Base-by-base conservation (phyloP, 176 grass and related monocot species). In the Lolium rigidum region DNA sequence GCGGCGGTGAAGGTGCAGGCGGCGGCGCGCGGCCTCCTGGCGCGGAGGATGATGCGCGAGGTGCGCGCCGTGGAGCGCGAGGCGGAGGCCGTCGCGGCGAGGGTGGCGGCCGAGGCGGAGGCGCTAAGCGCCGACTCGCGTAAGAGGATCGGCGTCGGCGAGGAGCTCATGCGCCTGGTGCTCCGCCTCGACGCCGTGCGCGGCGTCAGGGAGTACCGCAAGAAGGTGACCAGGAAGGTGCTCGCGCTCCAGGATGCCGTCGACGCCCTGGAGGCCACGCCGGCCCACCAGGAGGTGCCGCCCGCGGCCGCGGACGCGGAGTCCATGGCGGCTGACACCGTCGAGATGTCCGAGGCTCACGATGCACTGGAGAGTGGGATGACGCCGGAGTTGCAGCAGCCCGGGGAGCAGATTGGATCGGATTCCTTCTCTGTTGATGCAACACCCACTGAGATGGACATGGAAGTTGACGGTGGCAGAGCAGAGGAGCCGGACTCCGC, bases 181-280 rank as follows among this genome's bases (percentile, higher is more conserved):
- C 72, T 98, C 2, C 82, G 80, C 2, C 80, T 98, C 1, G 91
- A 98, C 65, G 85, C 91, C 7, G 91, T 95, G 52, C 90, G 38
- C 24, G 93, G 89, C 9, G 93, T 89, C 17, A 79, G 95, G 63
- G 91, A 89, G 69, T 95, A 92, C 38, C 64, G 95, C 65, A 83
- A 63, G 74, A 83, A 70, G 85, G 95, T 98, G 65, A 81, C 89
- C 49, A 88, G 44, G 50, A 80, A 63, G 37, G 93, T 93, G 21
- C 89, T 98, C 47, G 74, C 77, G 51, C 82, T 98, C 7, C 95
- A 98, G 79, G 91, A 98, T 5, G 82, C 86, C 6, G 78, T 98
- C 4, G 95, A 95, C 71, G 85, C 91, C 3, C 65, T 98, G 2
- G 71, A 87, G 24, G 44, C 81, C 7, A n/a, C 1, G 63, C 14